Percentiles rank a stretch among this genome's conserved stretches.
Evolutionary conservation across 345 rosid genomes (phyloP).

Genomic region (Gossypium arboreum): DNA sequence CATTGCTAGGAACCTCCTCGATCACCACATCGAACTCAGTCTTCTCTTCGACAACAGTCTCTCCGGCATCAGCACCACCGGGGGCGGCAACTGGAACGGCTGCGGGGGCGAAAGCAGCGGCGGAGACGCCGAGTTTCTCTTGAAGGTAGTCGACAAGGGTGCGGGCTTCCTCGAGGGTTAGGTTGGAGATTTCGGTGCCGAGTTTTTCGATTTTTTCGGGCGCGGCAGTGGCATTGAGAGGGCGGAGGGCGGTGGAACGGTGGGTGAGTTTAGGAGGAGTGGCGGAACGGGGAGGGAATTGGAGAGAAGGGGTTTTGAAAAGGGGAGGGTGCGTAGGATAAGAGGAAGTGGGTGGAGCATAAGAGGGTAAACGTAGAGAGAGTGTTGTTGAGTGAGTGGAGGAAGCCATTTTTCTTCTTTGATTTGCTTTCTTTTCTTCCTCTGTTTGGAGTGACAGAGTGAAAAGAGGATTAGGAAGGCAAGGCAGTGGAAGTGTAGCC

Average conservation of each 20-base stretch:
- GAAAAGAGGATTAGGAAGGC: neutral
- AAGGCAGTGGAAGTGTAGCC: neutral
- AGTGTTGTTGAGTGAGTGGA: constrained; percentile 24
- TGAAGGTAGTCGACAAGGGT: constrained; percentile 73
- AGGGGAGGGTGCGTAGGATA: constrained; percentile 16
- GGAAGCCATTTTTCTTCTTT: constrained; percentile 27
- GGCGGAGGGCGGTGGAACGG: constrained; percentile 50
- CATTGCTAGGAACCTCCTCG: constrained; percentile 67
- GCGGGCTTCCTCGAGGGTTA: constrained; percentile 83
- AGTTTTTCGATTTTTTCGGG: constrained; percentile 71
- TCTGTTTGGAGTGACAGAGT: neutral
- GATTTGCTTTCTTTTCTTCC: neutral
- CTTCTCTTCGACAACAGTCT: constrained; percentile 54
- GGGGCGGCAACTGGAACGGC: constrained; percentile 28
- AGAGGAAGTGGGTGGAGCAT: constrained; percentile 20
- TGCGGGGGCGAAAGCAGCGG: constrained; percentile 64
- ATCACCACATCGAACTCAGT: constrained; percentile 83
- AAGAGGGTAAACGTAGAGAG: constrained; percentile 34
- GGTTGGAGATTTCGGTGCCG: constrained; percentile 53
- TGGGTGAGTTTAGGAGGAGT: constrained; percentile 26
- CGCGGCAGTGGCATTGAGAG: constrained; percentile 52
- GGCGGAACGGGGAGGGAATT: constrained; percentile 37
- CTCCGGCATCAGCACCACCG: constrained; percentile 24
- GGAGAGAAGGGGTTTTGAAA: constrained; percentile 27
- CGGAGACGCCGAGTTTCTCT: constrained; percentile 81